Percentiles rank a stretch among this genome's conserved stretches.
Conservation (phyloP, 495 filamentous ascomycete genomes). For the Penicillium maclennaniae region DNA sequence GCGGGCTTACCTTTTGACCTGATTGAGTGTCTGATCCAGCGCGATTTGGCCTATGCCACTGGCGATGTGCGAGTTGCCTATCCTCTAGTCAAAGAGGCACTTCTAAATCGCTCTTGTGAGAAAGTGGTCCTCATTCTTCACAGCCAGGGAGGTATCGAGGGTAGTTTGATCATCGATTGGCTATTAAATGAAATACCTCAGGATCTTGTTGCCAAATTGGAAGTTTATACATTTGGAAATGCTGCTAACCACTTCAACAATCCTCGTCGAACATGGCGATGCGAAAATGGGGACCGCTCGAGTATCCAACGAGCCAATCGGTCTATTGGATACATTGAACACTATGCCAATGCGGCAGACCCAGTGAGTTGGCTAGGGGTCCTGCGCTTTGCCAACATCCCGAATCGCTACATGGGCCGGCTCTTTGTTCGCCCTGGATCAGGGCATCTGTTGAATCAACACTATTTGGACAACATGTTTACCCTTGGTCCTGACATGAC, state of each 20-base stretch:
- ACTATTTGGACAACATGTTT: conserved; percentile 83
- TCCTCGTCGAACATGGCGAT: conserved; percentile 44
- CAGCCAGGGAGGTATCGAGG: conserved; percentile 78
- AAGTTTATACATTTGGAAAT: conserved; percentile 83
- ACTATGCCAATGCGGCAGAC: conserved; percentile 76
- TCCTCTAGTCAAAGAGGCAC: conserved; percentile 24
- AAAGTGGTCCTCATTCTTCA: conserved; percentile 79
- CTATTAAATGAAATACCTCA: conserved; percentile 72
- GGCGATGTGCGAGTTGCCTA: conserved; percentile 56
- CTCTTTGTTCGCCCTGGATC: conserved; percentile 63
- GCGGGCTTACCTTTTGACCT: conserved; percentile 69
- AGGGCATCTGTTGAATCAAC: conserved; percentile 76
- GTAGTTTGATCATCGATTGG: conserved; percentile 71
- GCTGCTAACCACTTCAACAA: conserved; percentile 90
- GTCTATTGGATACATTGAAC: conserved; percentile 69
- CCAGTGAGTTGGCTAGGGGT: conserved; percentile 75
- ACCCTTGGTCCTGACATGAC: conserved; percentile 27
- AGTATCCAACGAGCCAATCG: not conserved
- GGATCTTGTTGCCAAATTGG: conserved; percentile 62
- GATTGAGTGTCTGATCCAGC: conserved; percentile 71
- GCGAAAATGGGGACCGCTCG: not conserved
- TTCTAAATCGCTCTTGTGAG: conserved; percentile 45
- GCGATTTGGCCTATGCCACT: conserved; percentile 70
- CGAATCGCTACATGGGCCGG: conserved; percentile 66
- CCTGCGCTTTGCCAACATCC: conserved; percentile 52